Conservation (phyloP, 2,329 filamentous ascomycete genomes). For the Pyricularia pennisetigena region DNA sequence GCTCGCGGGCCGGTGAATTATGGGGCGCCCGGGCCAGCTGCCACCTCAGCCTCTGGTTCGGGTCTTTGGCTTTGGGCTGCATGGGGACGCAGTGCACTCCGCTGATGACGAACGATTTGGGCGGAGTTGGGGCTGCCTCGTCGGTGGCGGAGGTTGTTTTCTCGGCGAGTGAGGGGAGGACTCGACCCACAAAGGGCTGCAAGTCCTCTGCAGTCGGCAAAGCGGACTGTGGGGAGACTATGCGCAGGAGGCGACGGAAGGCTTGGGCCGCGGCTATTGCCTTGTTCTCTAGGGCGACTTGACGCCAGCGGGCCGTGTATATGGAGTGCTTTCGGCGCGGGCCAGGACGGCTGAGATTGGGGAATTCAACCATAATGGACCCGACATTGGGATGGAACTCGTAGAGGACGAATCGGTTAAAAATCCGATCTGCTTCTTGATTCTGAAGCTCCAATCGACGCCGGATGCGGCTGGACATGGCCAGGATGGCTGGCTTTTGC, state of each 20-base stretch:
- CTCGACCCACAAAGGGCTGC: conserved; percentile 31
- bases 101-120: conserved; percentile 31
- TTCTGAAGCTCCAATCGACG: conserved; percentile 32
- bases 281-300: conserved; percentile 22
- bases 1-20: conserved; percentile 26
- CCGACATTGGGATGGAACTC: conserved; percentile 38
- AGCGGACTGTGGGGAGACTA: conserved; percentile 39
- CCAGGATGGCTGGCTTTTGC: conserved; percentile 52
- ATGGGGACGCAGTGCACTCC: conserved; percentile 36
- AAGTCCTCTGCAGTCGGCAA: conserved; percentile 31
- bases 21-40: conserved; percentile 37
- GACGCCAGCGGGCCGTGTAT: conserved; percentile 12
- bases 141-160: neutral
- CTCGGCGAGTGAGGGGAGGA: conserved; percentile 35
- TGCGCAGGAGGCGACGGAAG: conserved; percentile 35
- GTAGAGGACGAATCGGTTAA: conserved; percentile 35
- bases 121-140: neutral
- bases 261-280: conserved; percentile 34
- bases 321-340: conserved; percentile 10
- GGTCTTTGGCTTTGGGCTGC: conserved; percentile 6
- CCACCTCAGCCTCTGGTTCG: conserved; percentile 23
- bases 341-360: conserved; percentile 18
- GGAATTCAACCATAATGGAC: conserved; percentile 35
- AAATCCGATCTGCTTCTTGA: conserved; percentile 41
- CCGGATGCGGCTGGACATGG: conserved; percentile 44